Percentiles rank a stretch among this genome's conserved stretches.
Evolutionary conservation across 2,329 filamentous ascomycete species (phyloP).

Genomic region (Diaporthe citri): DNA sequence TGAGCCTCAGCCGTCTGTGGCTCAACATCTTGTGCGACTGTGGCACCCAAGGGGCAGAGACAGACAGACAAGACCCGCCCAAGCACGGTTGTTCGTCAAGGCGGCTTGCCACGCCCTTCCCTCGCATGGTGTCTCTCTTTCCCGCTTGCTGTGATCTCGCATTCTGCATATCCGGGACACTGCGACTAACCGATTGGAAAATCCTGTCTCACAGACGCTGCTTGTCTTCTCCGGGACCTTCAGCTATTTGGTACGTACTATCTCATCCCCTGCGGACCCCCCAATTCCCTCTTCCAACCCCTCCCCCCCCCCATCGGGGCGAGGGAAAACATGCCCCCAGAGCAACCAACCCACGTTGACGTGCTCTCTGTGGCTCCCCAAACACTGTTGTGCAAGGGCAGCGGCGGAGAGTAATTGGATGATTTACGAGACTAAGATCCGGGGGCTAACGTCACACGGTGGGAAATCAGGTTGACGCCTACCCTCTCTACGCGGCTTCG

Average conservation of each 20-base stretch:
- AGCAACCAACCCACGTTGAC: constrained; percentile 12
- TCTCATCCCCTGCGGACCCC: background rate
- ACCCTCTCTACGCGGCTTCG: constrained; percentile 79
- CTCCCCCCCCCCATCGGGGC: background rate
- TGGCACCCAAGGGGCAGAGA: constrained; percentile 20
- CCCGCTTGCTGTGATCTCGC: constrained; percentile 44
- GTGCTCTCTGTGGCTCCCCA: constrained; percentile 12
- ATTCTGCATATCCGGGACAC: constrained; percentile 50
- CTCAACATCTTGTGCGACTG: constrained; percentile 20
- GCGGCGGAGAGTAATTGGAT: constrained; percentile 42
- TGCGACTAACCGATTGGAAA: constrained; percentile 49
- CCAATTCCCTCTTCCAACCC: background rate
- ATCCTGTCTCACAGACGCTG: constrained; percentile 69
- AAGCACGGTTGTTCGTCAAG: constrained; percentile 38
- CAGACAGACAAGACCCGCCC: background rate
- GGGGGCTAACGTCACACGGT: constrained; percentile 45
- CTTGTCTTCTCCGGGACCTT: constrained; percentile 88
- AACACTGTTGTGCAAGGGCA: constrained; percentile 7
- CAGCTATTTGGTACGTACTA: constrained; percentile 79
- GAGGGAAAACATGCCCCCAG: background rate
- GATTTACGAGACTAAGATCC: constrained; percentile 41
- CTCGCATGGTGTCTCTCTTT: constrained; percentile 34
- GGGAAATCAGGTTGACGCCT: constrained; percentile 73
- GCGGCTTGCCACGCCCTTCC: constrained; percentile 10
- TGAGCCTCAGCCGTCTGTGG: constrained; percentile 16